Conservation (phyloP, 2,329 filamentous ascomycete genomes). For the Epichloe festucae region DNA sequence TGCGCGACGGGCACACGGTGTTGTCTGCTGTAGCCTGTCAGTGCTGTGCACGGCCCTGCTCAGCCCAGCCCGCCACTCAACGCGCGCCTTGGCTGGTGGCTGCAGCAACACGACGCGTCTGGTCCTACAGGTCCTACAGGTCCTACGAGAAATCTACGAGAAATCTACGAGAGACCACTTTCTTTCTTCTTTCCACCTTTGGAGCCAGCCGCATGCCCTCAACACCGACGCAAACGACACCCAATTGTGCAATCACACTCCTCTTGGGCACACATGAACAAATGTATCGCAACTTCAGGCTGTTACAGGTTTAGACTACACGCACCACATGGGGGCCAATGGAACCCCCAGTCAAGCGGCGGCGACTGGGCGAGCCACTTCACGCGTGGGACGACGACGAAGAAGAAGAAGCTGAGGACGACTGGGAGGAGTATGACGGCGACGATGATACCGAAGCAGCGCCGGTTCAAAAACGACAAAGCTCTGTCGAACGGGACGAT, state of each 20-base stretch:
- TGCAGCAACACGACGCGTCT: constrained; percentile 7
- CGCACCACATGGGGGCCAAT: constrained; percentile 23
- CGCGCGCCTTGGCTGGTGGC: not conserved
- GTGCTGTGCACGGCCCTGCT: not conserved
- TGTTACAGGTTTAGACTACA: not conserved
- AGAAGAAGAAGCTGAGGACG: not conserved
- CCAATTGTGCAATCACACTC: not conserved
- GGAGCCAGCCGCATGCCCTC: not conserved
- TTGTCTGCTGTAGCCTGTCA: no score
- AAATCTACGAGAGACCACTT: no score
- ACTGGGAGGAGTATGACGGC: constrained; percentile 12
- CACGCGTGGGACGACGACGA: constrained; percentile 10
- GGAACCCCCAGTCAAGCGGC: constrained; percentile 48
- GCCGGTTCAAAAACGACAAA: constrained; percentile 32
- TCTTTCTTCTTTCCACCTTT: not conserved
- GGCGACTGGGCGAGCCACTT: constrained; percentile 35
- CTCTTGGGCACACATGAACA: not conserved
- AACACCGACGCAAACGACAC: not conserved
- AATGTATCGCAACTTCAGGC: not conserved
- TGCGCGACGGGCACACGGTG: not conserved
- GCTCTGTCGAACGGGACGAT: constrained; percentile 35
- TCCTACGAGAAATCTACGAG: no score
- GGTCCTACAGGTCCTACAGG: no score
- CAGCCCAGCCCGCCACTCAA: not conserved
- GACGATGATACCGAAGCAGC: constrained; percentile 36